These are phyloP conservation scores for Ilyonectria robusta DNA, from an alignment of 2,329 filamentous ascomycete species.

Conservation along the genomic window DNA sequence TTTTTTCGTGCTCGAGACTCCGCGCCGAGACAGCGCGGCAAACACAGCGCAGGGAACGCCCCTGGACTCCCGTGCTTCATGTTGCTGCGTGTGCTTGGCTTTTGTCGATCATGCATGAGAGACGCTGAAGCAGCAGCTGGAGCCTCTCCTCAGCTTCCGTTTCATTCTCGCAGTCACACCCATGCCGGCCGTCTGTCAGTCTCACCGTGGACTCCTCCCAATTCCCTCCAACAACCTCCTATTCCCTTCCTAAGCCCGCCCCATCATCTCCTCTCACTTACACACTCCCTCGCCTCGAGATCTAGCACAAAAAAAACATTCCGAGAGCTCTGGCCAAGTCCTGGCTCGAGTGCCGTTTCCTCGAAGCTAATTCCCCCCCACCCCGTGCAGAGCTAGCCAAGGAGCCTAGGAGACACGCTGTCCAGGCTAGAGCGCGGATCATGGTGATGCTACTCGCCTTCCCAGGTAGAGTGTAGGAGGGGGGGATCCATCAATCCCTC, in stretches of 20 bases:
- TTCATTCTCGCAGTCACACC: slow-evolving; percentile 18
- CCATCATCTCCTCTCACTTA: not conserved
- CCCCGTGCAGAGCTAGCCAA: not conserved
- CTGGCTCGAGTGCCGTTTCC: slow-evolving; percentile 30
- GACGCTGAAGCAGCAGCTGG: slow-evolving; percentile 5
- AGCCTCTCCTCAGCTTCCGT: slow-evolving; percentile 10
- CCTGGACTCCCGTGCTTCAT: slow-evolving; percentile 21
- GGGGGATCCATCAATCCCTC: not conserved
- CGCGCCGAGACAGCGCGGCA: not conserved
- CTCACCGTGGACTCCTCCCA: not conserved
- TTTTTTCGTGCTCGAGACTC: not conserved
- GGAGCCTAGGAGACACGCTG: not conserved
- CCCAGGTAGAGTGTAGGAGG: not conserved
- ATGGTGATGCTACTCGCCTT: not conserved
- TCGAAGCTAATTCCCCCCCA: slow-evolving; percentile 5
- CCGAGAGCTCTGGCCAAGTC: slow-evolving; percentile 38
- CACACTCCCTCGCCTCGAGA: not conserved
- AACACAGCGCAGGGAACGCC: slow-evolving; percentile 14
- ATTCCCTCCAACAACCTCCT: not conserved
- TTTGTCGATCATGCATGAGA: slow-evolving; percentile 25
- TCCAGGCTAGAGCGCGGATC: not conserved
- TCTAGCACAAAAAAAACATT: slow-evolving; percentile 23
- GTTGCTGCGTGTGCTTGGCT: slow-evolving; percentile 25
- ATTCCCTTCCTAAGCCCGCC: not conserved
- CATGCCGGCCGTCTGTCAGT: not conserved